Evolutionary conservation across 257 asterid species (phyloP).

Genomic region (Solanum etuberosum): DNA sequence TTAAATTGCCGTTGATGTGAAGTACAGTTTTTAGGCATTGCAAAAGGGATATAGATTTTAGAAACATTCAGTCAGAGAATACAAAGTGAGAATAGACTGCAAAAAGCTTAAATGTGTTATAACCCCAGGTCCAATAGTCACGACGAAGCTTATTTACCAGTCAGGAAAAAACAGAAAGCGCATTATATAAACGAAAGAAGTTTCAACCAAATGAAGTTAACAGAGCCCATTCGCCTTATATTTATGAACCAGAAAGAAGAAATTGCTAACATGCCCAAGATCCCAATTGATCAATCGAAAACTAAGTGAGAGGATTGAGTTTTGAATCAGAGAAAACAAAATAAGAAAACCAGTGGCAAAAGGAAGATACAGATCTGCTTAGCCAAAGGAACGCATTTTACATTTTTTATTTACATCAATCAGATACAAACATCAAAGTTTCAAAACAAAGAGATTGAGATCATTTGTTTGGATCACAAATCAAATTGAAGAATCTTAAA

Average conservation of each 20-base stretch:
- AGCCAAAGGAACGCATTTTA: not conserved
- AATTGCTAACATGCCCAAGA: not conserved
- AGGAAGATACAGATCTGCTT: not conserved
- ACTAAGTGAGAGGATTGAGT: not conserved
- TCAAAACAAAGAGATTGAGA: not conserved
- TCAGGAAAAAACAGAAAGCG: not conserved
- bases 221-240: not conserved
- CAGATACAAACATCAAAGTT: not conserved
- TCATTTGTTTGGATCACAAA: not conserved
- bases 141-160: not conserved
- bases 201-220: not conserved
- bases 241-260: not conserved
- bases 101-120: not conserved
- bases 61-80: not conserved
- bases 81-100: not conserved
- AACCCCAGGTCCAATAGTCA: not conserved
- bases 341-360: not conserved
- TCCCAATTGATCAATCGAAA: not conserved
- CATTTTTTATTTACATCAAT: not conserved
- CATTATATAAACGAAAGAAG: not conserved
- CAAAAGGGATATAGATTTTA: not conserved
- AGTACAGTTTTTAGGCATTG: not conserved
- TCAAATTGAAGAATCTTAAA: not conserved
- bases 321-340: not conserved
- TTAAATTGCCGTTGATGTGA: not conserved